Evolutionary conservation across 2,329 filamentous ascomycete species (phyloP).

Genomic region (Colletotrichum sp.): DNA sequence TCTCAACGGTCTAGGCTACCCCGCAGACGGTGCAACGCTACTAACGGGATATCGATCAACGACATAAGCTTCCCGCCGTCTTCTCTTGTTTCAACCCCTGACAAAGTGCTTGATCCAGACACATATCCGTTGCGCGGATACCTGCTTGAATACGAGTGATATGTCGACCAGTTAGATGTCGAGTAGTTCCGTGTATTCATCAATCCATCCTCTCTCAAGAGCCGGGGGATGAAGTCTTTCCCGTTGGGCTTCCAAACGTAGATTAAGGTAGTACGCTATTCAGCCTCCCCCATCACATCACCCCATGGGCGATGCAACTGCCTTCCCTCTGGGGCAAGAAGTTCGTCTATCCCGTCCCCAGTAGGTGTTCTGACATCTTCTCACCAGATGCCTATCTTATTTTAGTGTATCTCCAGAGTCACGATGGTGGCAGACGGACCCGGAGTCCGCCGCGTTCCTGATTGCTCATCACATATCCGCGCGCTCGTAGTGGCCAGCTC

Average conservation of each 20-base stretch:
- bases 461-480: too few species aligned
- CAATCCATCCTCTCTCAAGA: not conserved
- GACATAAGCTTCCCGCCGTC: not conserved
- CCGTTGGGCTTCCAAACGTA: not conserved
- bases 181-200: not conserved
- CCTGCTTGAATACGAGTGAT: not conserved
- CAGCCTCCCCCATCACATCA: not conserved
- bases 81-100: not conserved
- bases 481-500: not conserved
- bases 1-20: not conserved
- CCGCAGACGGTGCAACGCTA: not conserved
- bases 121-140: not conserved
- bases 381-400: not conserved
- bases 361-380: not conserved
- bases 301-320: not conserved
- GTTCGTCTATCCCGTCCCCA: not conserved
- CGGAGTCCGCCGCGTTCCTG: not conserved
- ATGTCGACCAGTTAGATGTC: rapidly evolving
- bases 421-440: not conserved
- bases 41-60: not conserved
- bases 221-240: not conserved
- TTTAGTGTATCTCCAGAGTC: not conserved
- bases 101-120: not conserved
- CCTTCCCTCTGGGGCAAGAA: not conserved
- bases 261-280: not conserved